Base-by-base conservation (phyloP, 805 yeast species). In the Maudiozyma serrabonitensis region DNA sequence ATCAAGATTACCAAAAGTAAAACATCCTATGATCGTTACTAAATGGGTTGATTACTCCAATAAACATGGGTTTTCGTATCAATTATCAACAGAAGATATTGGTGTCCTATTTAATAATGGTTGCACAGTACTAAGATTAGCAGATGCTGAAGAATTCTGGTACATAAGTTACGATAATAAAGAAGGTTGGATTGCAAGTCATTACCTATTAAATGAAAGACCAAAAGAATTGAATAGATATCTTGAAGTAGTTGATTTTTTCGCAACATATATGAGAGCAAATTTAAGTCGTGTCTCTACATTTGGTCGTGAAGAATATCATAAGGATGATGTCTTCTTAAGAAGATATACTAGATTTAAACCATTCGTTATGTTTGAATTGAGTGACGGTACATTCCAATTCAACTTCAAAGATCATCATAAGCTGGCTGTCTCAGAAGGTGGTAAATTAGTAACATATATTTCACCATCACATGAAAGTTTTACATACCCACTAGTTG, bases 31-130 rank as follows among this genome's bases (percentile, higher is more conserved):
- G 18, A 78, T 87, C 52, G 60, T 91, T 41, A 85, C 95, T 52
- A 90, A 91, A 64, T 93, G 99, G 99, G 98, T 95, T 28, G 99
- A 93, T 65, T 93, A 91, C 65, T 85, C 96, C 26, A 89, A 90
- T 69, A 88, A 85, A 66, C 95, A 91, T 67, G 99, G 99, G 1
- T 83, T 93, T 62, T 87, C 96, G 4, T 93, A 91, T 66, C 96
- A 93, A 63, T 71, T 93, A 50, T 86, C 91, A 19, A 85, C 89
- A 43, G 93, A 91, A 52, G 86, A 85, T 55, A 86, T 88, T 56
- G 98, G 97, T 19, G 96, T 90, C 13, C 72, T 86, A 51, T 91
- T 90, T 70, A 87, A 87, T 56, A 91, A 87, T 59, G 85, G 87
- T 18, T 82, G 85, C 50, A 84, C 95, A 4, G 79, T 93, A 56